Percentiles rank a stretch among this genome's conserved stretches.
These are phyloP conservation scores for Ambrosiella cleistominuta DNA, from an alignment of 2,329 filamentous ascomycete genomes.

Conservation along the genomic window DNA sequence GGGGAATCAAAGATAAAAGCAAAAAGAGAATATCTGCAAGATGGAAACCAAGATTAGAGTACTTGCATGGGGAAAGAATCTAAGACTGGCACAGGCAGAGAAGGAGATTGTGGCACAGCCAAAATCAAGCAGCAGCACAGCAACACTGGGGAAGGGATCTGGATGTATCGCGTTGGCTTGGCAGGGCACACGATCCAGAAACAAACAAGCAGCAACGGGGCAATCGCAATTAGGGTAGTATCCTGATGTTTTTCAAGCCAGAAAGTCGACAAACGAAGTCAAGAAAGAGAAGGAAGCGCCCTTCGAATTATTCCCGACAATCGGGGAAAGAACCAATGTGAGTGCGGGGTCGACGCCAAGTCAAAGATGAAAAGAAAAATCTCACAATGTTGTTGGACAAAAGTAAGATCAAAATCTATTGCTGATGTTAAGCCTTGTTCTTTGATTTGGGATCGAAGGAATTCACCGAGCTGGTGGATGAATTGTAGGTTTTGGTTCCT, in stretches of 20 bases:
- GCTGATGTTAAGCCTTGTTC: not conserved
- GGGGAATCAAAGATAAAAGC: not conserved
- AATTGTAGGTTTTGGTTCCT: not conserved
- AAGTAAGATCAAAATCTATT: not conserved
- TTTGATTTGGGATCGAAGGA: not conserved
- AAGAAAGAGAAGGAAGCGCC: not conserved
- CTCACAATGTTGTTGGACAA: not conserved
- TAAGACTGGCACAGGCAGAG: constrained; percentile 2
- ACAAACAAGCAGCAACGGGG: not conserved
- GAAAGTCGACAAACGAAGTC: not conserved
- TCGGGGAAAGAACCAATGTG: not conserved
- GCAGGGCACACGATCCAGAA: not conserved
- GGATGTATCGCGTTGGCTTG: not conserved
- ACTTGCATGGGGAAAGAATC: not conserved
- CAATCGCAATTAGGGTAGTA: not conserved
- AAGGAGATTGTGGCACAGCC: constrained; percentile 6
- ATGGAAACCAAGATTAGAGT: not conserved
- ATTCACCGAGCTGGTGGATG: not conserved
- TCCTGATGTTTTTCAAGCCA: not conserved
- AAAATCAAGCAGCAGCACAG: not conserved
- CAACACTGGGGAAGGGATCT: not conserved
- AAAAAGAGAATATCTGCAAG: not conserved
- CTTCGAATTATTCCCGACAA: not conserved
- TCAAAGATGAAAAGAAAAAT: not conserved
- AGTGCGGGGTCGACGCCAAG: not conserved